Conservation (phyloP, 139 green algal species). For the Tetraselmis chui region DNA sequence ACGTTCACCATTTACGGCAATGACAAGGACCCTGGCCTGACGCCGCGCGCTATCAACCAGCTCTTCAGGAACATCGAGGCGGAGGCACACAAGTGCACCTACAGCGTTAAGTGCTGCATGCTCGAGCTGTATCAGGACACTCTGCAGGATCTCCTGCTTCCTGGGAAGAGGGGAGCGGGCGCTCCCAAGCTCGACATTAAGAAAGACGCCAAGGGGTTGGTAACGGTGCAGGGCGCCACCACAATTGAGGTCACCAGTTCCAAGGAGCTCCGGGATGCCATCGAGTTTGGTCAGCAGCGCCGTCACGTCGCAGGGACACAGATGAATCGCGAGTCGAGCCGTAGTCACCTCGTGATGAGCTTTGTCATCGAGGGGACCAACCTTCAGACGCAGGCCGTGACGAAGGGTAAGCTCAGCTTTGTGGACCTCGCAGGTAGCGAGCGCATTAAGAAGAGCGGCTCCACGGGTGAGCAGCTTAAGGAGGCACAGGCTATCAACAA, state of each 20-base stretch:
- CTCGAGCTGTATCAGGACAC: conserved; percentile 93
- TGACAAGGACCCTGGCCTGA: conserved; percentile 65
- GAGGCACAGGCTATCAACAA: conserved; percentile 99
- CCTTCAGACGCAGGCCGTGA: conserved; percentile 84
- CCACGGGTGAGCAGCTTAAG: conserved; percentile 87
- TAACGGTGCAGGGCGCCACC: conserved; percentile 78
- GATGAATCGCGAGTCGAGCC: conserved; percentile 86
- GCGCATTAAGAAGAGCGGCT: conserved; percentile 90
- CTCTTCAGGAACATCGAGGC: conserved; percentile 76
- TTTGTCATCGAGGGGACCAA: conserved; percentile 90
- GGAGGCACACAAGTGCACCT: conserved; percentile 75
- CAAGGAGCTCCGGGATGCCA: conserved; percentile 49
- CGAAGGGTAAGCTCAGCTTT: conserved; percentile 88
- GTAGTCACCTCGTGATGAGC: conserved; percentile 91
- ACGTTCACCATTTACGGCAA: conserved; percentile 88
- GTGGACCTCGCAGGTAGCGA: conserved; percentile 93
- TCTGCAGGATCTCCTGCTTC: conserved; percentile 78
- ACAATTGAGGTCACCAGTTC: conserved; percentile 43
- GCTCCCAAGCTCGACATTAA: conserved; percentile 92
- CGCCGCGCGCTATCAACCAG: conserved; percentile 77
- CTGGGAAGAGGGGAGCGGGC: conserved; percentile 3
- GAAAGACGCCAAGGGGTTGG: conserved; percentile 91
- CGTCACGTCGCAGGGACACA: conserved; percentile 39
- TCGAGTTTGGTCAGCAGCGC: conserved; percentile 41
- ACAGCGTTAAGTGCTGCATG: conserved; percentile 82